Evolutionary conservation across 2,329 filamentous ascomycete genomes (phyloP), one percentile per base, ranked within the genome.

Genomic region (Monosporascus ibericus): DNA sequence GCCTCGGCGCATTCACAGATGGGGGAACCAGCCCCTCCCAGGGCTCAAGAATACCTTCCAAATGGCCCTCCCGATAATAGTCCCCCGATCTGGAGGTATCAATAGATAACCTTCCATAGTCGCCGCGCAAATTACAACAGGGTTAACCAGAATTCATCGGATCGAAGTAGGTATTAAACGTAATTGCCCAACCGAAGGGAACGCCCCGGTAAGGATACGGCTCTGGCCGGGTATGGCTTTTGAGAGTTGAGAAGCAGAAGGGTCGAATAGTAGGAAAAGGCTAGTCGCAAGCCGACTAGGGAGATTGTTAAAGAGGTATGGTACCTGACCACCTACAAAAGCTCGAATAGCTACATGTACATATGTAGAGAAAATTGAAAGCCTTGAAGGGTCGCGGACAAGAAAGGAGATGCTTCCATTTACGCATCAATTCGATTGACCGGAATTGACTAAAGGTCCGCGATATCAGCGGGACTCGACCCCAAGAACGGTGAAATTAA

Each of bases 21-120:
- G 27, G 18, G 25, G 14, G 22, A 8, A 44, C 36, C 18, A 39
- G 36, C 9, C 30, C 30, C 4, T 34, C 30, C 30, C 30, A 9
- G 14, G 8, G 22, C 15, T 27, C 17, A n/a, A 8, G 30, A 46
- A 50, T 62, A 79, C 77, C 76, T 81, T 81, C 77, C 78, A 81
- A 37, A 75, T 53, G 18, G 77, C 72, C 51, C 75, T 70, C 47
- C 77, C 77, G 50, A 81, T 72, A 48, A 81, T 76, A 44, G 74
- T 74, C 38, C 74, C 73, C 61, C 77, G 69, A 59, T 80, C 78
- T 3, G 78, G 78, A 49, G 78, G 78, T 30, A 76, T 68, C 51
- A 74, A 66, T 61, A 81, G 66, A 58, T 69, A 65, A 20, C 77
- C 78, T 62, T 81, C 78, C 76, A 80, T 79, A 27, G 50, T 54